Conservation (phyloP, 2,329 filamentous ascomycete genomes). For the Parastagonospora avenae region DNA sequence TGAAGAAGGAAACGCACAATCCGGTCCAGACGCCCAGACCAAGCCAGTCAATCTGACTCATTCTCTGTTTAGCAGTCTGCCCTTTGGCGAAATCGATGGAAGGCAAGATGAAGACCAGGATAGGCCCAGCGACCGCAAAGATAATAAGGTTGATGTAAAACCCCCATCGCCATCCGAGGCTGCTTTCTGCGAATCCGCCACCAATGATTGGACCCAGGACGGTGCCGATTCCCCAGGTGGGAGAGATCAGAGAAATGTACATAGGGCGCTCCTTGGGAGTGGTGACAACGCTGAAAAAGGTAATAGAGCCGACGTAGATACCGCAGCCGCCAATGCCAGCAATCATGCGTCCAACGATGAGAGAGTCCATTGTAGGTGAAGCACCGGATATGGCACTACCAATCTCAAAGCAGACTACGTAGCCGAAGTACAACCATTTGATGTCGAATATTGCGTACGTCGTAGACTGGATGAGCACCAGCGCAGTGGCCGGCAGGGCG, state of each 20-base stretch:
- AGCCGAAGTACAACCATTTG: slow-evolving; percentile 50
- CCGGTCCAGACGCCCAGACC: slow-evolving; percentile 53
- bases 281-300: slow-evolving; percentile 32
- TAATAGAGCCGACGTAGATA: slow-evolving; percentile 46
- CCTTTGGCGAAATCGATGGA: slow-evolving; percentile 1
- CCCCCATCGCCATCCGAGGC: slow-evolving; percentile 63
- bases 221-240: slow-evolving; percentile 52
- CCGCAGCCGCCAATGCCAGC: slow-evolving; percentile 52
- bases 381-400: slow-evolving; percentile 36
- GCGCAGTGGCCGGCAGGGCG: background rate
- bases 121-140: slow-evolving; percentile 38
- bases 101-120: slow-evolving; percentile 6
- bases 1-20: slow-evolving; percentile 48
- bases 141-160: slow-evolving; percentile 32
- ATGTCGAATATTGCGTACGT: slow-evolving; percentile 50
- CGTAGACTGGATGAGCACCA: slow-evolving; percentile 29
- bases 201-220: slow-evolving; percentile 12
- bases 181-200: slow-evolving; percentile 57
- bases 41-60: slow-evolving; percentile 23
- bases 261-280: slow-evolving; percentile 33
- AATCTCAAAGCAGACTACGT: slow-evolving; percentile 32
- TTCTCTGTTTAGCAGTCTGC: background rate
- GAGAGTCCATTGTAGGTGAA: slow-evolving; percentile 30
- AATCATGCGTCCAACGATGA: slow-evolving; percentile 50
- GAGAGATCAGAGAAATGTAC: slow-evolving; percentile 27